Conservation (phyloP, 148 eudicot species). For the Camellia granthamiana region DNA sequence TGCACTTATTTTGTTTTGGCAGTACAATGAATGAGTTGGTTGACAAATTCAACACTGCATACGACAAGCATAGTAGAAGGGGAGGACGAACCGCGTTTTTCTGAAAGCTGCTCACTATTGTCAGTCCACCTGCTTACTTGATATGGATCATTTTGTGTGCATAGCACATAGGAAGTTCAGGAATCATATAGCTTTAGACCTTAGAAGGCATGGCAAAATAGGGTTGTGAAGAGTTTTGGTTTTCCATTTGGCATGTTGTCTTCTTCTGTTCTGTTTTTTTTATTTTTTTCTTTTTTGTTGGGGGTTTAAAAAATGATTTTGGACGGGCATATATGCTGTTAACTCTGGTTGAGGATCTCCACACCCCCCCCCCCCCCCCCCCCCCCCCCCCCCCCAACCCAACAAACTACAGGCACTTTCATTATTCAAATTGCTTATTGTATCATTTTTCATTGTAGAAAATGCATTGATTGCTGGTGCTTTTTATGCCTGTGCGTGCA, state of each 20-base stretch:
- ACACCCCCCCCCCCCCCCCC: too few species aligned
- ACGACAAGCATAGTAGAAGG: slow-evolving; percentile 74
- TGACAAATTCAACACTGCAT: slow-evolving; percentile 83
- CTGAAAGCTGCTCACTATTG: slow-evolving; percentile 21
- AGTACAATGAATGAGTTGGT: slow-evolving; percentile 92
- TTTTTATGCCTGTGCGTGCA: too few species aligned
- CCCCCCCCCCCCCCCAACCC: too few species aligned
- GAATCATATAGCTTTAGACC: slow-evolving; percentile 6
- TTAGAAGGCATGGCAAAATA: slow-evolving; percentile 3
- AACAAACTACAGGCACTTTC: background rate
- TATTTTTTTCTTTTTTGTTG: background rate
- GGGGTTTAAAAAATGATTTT: background rate
- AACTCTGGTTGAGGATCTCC: background rate
- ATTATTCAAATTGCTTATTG: background rate
- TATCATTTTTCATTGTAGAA: too few species aligned
- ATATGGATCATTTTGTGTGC: slow-evolving; percentile 13
- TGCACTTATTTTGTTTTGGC: slow-evolving; percentile 16
- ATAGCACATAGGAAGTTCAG: slow-evolving; percentile 5
- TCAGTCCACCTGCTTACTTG: background rate
- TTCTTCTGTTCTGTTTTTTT: background rate
- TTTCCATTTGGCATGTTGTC: background rate
- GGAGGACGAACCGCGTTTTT: slow-evolving; percentile 76
- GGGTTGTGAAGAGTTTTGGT: background rate
- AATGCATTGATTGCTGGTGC: too few species aligned
- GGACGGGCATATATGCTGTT: background rate